Evolutionary conservation across 106 monocot genomes (phyloP).

Genomic region (Acorus gramineus): DNA sequence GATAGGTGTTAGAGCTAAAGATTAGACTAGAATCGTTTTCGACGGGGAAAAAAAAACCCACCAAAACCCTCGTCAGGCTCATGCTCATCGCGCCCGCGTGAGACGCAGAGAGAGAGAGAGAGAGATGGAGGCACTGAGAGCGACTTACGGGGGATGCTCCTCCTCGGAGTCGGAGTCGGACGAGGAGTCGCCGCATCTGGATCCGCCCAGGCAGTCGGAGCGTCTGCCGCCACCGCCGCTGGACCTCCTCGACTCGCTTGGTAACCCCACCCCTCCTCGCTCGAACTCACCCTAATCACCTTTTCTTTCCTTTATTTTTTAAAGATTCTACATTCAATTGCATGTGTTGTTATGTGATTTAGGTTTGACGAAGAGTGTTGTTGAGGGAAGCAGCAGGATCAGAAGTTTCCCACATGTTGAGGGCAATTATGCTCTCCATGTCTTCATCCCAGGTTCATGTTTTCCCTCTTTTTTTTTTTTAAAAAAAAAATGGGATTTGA

Average conservation of each 20-base stretch:
- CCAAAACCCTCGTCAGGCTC: too few relatives aligned
- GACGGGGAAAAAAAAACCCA: too few relatives aligned
- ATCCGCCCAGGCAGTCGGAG: background rate
- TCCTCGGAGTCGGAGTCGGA: constrained; percentile 39
- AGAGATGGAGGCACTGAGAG: constrained; percentile 30
- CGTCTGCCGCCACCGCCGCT: constrained; percentile 60
- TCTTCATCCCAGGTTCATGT: constrained; percentile 66
- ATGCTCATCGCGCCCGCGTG: too few relatives aligned
- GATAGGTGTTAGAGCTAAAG: too few relatives aligned
- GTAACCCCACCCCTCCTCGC: background rate
- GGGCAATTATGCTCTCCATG: constrained; percentile 90
- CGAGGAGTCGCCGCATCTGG: background rate
- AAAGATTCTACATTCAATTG: background rate
- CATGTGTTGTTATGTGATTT: background rate
- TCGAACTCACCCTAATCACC: background rate
- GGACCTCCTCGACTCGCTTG: constrained; percentile 35
- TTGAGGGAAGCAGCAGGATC: constrained; percentile 55
- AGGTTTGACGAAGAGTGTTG: background rate
- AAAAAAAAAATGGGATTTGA: too few relatives aligned
- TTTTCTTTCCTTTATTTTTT: background rate
- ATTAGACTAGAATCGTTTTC: too few relatives aligned
- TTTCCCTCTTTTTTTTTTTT: background rate
- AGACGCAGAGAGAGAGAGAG: too few relatives aligned
- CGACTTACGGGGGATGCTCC: constrained; percentile 31
- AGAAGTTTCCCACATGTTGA: constrained; percentile 87